Percentiles rank a stretch among this genome's conserved stretches.
Conservation (phyloP, 768 basidiomycete species). For the Kwoniella sp. region DNA sequence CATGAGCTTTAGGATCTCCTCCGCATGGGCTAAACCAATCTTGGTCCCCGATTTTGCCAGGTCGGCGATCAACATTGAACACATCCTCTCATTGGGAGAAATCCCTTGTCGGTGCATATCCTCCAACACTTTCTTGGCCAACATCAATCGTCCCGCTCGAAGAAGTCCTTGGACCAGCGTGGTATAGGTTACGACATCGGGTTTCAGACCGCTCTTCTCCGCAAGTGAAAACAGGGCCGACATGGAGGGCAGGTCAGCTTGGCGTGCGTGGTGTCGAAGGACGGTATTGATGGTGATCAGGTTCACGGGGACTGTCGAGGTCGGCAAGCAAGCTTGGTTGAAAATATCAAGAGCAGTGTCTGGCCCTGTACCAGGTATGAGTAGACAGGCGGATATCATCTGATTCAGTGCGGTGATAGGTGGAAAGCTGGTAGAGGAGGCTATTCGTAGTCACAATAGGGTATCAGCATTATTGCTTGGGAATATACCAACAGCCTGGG, state of each 20-base stretch:
- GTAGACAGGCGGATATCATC: slow-evolving; percentile 70
- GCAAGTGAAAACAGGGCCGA: slow-evolving; percentile 65
- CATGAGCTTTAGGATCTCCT: slow-evolving; percentile 76
- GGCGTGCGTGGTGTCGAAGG: slow-evolving; percentile 67
- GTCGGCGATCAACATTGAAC: slow-evolving; percentile 76
- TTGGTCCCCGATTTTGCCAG: slow-evolving; percentile 66
- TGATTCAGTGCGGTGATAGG: slow-evolving; percentile 64
- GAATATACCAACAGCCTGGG: too few relatives aligned
- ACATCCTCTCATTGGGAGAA: slow-evolving; percentile 72
- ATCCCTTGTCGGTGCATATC: slow-evolving; percentile 78
- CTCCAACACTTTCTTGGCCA: slow-evolving; percentile 65
- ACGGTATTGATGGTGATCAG: slow-evolving; percentile 79
- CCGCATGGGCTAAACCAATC: slow-evolving; percentile 63
- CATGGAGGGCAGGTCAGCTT: slow-evolving; percentile 66
- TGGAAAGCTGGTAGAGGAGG: slow-evolving; percentile 30
- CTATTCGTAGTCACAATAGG: not conserved
- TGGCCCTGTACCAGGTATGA: slow-evolving; percentile 40
- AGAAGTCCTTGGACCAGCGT: slow-evolving; percentile 78
- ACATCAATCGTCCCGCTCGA: slow-evolving; percentile 68
- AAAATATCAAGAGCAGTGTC: slow-evolving; percentile 58
- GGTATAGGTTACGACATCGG: slow-evolving; percentile 85
- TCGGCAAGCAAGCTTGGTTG: slow-evolving; percentile 58
- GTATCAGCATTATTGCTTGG: not conserved
- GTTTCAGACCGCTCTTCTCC: slow-evolving; percentile 61
- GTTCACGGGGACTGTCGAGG: slow-evolving; percentile 65